Base-by-base conservation (phyloP, 2,329 filamentous ascomycete genomes). In the Epichloe uncinata region DNA sequence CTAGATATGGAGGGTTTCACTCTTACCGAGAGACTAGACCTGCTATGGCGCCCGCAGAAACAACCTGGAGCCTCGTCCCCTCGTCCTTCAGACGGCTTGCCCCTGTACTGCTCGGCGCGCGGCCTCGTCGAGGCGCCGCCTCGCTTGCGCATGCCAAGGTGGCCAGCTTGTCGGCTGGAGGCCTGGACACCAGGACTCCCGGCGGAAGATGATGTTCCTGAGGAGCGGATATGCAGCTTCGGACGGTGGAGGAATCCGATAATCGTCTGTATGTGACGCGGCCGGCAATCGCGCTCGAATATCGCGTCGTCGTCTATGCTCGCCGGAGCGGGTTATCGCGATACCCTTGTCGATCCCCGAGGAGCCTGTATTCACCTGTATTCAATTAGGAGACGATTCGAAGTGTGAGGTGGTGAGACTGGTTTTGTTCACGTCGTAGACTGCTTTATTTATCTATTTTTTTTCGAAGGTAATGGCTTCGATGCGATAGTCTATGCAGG, bases 1-100 rank as follows among this genome's bases (percentile, higher is more conserved):
- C 38, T 11, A n/a, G 11, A 30, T 3, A n/a, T 7, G 20, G 15
- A 9, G 37, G 46, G 47, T 46, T n/a, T n/a, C 15, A 26, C 12
- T 50, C 64, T 50, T 74, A 88, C 84, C 90, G 84, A 49, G 93
- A 93, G 55, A 97, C 81, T 57, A 97, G 78, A 52, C 93, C 93
- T 55, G 93, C 87, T 57, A 73, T 72, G 45, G 73, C 76, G 50
- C 78, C 78, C 41, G 78, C 77, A 44, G 70, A 63, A 47, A 79
- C 70, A 54, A 78, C 75, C 61, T 81, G 77, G 42, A 75, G 65
- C 54, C 66, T 72, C 48, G 77, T 73, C 65, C 78, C 78, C 73
- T 79, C 77, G 77, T 80, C 74, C 60, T 79, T 77, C 68, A 79
- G 73, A 64, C 67, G 75, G 48, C 58, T 58, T 52, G 58, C 61